Evolutionary conservation across 169 alveolate species (phyloP), one percentile per base, ranked within the genome.

Genomic region (Plasmodium sp.): DNA sequence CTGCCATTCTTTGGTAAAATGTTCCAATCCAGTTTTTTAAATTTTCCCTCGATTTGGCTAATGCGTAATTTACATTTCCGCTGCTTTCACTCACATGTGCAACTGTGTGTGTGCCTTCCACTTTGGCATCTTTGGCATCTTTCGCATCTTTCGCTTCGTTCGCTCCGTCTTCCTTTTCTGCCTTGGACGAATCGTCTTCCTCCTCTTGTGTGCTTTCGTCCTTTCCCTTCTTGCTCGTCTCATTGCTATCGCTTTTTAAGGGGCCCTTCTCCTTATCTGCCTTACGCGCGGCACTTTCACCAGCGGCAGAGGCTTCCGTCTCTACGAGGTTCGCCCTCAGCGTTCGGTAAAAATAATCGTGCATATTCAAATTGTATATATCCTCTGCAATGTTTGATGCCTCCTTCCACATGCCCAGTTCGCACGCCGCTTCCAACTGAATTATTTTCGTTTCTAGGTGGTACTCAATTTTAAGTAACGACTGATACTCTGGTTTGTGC

Each of bases 381-480:
- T 99, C 99, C 96, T 98, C 99, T 31, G 99, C 99, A 5, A 99
- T 98, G 93, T 97, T 98, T 92, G 98, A 97, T 41, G 99, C 98
- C 92, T 99, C 99, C 82, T 98, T 97, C 99, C 99, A 99, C 92
- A 98, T 96, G 67, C 96, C 97, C 93, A 99, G 95, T 82, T 98
- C 99, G 67, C 99, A 97, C 16, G 99, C 99, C 31, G 98, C 97
- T 71, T 97, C 97, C 16, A 98, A 97, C 95, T 98, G 99, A 54
- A 97, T 98, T 73, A 98, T 97, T 83, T 99, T 97, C 10, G 99
- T 97, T 91, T 98, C 98, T 51, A 97, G 81, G 84, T 97, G 98
- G 43, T 98, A 95, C 91, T 99, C 98, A 83, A 98, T 97, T 95
- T 97, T 96, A 9, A 97, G 96, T 96, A 97, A 95, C 31, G 96